These are phyloP conservation scores for Chrysosporium keratinophilum DNA, from an alignment of 2,329 filamentous ascomycete genomes.

Conservation along the genomic window DNA sequence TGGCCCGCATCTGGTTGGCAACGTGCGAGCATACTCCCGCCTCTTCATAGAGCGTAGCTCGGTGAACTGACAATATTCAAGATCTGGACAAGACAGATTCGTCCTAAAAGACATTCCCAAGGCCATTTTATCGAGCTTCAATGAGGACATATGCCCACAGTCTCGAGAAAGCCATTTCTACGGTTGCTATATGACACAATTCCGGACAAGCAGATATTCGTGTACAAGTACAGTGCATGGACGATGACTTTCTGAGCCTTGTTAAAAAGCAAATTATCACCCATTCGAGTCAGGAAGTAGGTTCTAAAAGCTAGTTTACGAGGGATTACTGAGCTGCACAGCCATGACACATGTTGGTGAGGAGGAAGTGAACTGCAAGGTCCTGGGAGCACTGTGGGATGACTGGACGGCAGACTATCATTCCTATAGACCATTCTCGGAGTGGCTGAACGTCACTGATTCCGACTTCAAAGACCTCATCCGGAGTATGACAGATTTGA, in stretches of 20 bases:
- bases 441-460: slow-evolving; percentile 24
- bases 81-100: slow-evolving; percentile 19
- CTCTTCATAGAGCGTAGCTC: slow-evolving; percentile 8
- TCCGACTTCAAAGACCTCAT: slow-evolving; percentile 24
- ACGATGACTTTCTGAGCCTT: slow-evolving; percentile 36
- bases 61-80: slow-evolving; percentile 10
- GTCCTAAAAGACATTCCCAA: slow-evolving; percentile 22
- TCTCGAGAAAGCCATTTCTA: slow-evolving; percentile 29
- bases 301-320: slow-evolving; percentile 37
- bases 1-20: slow-evolving; percentile 27
- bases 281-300: slow-evolving; percentile 31
- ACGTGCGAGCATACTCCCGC: slow-evolving; percentile 19
- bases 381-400: slow-evolving; percentile 29
- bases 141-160: slow-evolving; percentile 19
- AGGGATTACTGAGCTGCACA: slow-evolving; percentile 28
- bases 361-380: slow-evolving; percentile 23
- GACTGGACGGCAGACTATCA: slow-evolving; percentile 24
- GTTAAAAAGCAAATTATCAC: slow-evolving; percentile 34
- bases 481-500: slow-evolving; percentile 22
- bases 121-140: slow-evolving; percentile 20
- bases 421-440: slow-evolving; percentile 26
- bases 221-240: slow-evolving; percentile 39
- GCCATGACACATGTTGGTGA: slow-evolving; percentile 28
- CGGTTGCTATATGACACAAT: slow-evolving; percentile 34
- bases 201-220: slow-evolving; percentile 37